Percentiles rank a stretch among this genome's conserved stretches.
Evolutionary conservation across 192 early-diverging fungal species (phyloP).

Genomic region (Backusella australiensis): DNA sequence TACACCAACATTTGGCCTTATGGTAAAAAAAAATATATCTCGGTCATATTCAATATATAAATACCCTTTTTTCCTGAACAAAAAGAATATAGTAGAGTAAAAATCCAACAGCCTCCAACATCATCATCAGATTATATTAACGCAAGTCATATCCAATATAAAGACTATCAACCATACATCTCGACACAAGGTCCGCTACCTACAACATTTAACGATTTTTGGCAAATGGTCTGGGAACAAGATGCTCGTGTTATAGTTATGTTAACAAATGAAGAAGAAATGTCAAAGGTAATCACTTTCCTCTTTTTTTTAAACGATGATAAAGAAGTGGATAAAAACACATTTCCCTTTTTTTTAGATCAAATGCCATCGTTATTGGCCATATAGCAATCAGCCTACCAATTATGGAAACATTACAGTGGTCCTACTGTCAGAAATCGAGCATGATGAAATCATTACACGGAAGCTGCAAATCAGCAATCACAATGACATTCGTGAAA

Average conservation of each 20-base stretch:
- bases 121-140: slow-evolving; percentile 32
- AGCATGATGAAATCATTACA: slow-evolving; percentile 54
- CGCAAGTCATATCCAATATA: slow-evolving; percentile 35
- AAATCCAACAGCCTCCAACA: slow-evolving; percentile 15
- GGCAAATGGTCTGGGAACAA: slow-evolving; percentile 95
- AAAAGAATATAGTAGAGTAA: slow-evolving; percentile 40
- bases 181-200: slow-evolving; percentile 75
- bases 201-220: slow-evolving; percentile 89
- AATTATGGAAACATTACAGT: slow-evolving; percentile 54
- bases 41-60: no score
- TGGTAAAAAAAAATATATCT: slow-evolving; percentile 18
- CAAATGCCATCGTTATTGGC: slow-evolving; percentile 95
- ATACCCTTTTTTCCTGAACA: not conserved
- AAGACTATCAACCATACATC: slow-evolving; percentile 40
- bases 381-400: slow-evolving; percentile 31
- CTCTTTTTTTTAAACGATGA: not conserved
- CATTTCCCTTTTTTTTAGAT: slow-evolving; percentile 22
- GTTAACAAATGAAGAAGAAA: slow-evolving; percentile 91
- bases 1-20: slow-evolving; percentile 83
- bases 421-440: slow-evolving; percentile 49
- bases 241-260: slow-evolving; percentile 82
- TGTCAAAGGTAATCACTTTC: slow-evolving; percentile 53
- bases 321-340: not conserved
- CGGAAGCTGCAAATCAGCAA: slow-evolving; percentile 45
- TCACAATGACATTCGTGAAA: slow-evolving; percentile 21